Conservation (phyloP, 1,139 yeast species). For the Geotrichum fermentans region DNA sequence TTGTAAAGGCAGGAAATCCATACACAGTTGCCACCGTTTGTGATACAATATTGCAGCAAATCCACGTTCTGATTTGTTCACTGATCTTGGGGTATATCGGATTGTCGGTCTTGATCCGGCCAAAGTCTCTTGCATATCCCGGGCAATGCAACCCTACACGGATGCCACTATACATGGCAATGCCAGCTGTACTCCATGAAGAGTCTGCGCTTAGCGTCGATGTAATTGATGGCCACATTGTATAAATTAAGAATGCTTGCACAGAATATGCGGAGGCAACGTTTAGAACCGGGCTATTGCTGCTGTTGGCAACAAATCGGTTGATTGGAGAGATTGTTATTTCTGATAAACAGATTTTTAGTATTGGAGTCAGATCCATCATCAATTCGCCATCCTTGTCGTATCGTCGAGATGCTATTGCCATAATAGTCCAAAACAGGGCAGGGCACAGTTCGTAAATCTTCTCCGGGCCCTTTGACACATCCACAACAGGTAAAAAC, state of each 20-base stretch:
- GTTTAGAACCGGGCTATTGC: constrained; percentile 67
- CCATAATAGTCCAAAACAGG: constrained; percentile 88
- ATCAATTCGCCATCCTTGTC: constrained; percentile 44
- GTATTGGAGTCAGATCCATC: constrained; percentile 55
- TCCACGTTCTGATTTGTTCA: constrained; percentile 88
- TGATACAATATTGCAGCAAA: constrained; percentile 83
- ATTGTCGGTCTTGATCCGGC: constrained; percentile 39
- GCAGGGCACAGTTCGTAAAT: constrained; percentile 78
- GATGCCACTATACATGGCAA: constrained; percentile 86
- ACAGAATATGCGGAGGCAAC: constrained; percentile 93
- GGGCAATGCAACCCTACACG: constrained; percentile 85
- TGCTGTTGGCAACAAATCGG: constrained; percentile 55
- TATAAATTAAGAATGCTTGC: constrained; percentile 81
- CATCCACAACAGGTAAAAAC: constrained; percentile 81
- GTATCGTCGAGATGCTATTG: constrained; percentile 67
- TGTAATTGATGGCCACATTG: constrained; percentile 94
- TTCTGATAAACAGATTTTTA: constrained; percentile 76
- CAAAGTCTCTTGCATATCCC: constrained; percentile 52
- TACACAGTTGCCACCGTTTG: constrained; percentile 87
- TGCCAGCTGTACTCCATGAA: constrained; percentile 90
- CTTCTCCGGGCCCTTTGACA: constrained; percentile 72
- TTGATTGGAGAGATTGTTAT: constrained; percentile 88
- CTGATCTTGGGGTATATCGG: constrained; percentile 45
- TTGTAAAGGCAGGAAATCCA: constrained; percentile 91
- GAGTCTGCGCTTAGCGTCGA: constrained; percentile 93